Percentiles rank a stretch among this genome's conserved stretches.
Conservation (phyloP, 305 asterid genomes). For the Solanum hybrid region DNA sequence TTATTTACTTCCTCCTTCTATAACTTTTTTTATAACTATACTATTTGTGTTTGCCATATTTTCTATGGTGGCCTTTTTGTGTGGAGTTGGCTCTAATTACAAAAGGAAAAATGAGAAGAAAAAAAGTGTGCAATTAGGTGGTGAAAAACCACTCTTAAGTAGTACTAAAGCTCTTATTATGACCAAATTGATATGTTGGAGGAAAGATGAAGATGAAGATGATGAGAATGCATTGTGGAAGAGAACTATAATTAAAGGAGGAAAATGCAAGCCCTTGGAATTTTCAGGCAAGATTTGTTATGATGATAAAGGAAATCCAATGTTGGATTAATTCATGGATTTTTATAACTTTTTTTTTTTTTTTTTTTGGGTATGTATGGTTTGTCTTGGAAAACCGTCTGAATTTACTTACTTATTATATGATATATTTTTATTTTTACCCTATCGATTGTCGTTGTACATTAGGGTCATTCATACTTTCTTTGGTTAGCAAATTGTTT, state of each 20-base stretch:
- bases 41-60: constrained; percentile 15
- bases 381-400: not conserved
- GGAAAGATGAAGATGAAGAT: constrained; percentile 30
- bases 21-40: not conserved
- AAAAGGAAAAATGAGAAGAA: constrained; percentile 6
- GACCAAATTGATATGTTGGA: constrained; percentile 58
- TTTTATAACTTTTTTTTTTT: not conserved
- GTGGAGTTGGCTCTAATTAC: constrained; percentile 8
- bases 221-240: constrained; percentile 9
- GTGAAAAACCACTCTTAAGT: constrained; percentile 24
- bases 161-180: constrained; percentile 33
- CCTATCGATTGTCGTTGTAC: not conserved
- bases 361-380: not conserved
- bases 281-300: constrained; percentile 13
- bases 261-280: constrained; percentile 9
- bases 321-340: not conserved
- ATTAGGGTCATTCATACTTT: not conserved
- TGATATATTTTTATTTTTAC: not conserved
- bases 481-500: not conserved
- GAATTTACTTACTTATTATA: not conserved
- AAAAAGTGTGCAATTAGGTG: constrained; percentile 37
- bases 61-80: constrained; percentile 23
- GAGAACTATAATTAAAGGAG: constrained; percentile 11
- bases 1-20: constrained; percentile 9
- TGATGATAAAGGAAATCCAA: constrained; percentile 4